Percentiles rank a stretch among this genome's conserved stretches.
Conservation (phyloP, 331 rosid genomes). For the Pyracantha coccinea region DNA sequence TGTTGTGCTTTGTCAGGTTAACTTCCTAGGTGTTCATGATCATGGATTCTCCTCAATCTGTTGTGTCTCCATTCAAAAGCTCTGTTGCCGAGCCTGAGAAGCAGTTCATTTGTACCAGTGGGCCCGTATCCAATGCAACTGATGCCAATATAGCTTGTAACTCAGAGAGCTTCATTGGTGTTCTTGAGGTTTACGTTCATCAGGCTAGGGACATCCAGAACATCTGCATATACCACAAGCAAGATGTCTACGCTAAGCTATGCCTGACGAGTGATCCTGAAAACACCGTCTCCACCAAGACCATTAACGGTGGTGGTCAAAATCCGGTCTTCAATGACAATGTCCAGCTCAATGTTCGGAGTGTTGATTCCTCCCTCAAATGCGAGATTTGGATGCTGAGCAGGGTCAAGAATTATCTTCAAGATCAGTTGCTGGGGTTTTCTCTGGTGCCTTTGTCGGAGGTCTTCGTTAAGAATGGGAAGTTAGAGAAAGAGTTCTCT, state of each 20-base stretch:
- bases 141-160: slow-evolving; percentile 39
- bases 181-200: slow-evolving; percentile 66
- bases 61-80: slow-evolving; percentile 74
- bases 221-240: slow-evolving; percentile 97
- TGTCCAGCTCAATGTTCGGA: slow-evolving; percentile 46
- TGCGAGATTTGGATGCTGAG: slow-evolving; percentile 99
- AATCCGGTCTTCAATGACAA: slow-evolving; percentile 87
- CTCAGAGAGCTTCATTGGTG: slow-evolving; percentile 52
- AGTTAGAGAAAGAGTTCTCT: slow-evolving; percentile 78
- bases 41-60: slow-evolving; percentile 96
- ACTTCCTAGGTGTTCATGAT: slow-evolving; percentile 1
- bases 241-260: slow-evolving; percentile 94
- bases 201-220: slow-evolving; percentile 92
- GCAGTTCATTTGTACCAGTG: slow-evolving; percentile 16
- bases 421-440: slow-evolving; percentile 94
- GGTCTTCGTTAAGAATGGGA: slow-evolving; percentile 58
- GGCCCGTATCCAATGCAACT: slow-evolving; percentile 34
- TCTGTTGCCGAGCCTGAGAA: slow-evolving; percentile 51
- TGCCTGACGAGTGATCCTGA: slow-evolving; percentile 64
- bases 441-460: slow-evolving; percentile 86
- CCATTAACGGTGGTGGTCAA: slow-evolving; percentile 90
- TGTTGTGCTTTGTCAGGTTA: slow-evolving; percentile 36
- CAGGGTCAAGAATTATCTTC: slow-evolving; percentile 92
- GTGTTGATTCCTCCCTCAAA: slow-evolving; percentile 60
- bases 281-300: slow-evolving; percentile 53